phyloP scores from a whole-genome alignment of 306 rosid genomes.

The Acacia melanoxylon region DNA sequence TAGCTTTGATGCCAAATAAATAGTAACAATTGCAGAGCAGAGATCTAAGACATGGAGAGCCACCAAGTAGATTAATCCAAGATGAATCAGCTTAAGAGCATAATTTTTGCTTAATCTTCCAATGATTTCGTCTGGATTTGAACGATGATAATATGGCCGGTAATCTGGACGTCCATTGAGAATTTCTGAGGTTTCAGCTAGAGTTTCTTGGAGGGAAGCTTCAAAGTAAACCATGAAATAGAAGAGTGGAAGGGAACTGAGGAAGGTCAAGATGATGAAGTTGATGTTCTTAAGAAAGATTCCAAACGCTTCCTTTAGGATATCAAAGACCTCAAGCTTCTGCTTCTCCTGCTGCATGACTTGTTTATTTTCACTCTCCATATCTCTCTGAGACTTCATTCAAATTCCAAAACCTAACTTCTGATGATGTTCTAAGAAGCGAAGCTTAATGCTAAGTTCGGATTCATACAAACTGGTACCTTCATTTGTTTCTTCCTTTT shows the following conservation, averaged over 20 bases:
- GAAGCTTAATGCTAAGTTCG: neutral
- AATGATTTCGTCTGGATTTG: no score
- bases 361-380: conserved; percentile 42
- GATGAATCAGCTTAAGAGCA: conserved; percentile 35
- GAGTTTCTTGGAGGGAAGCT: conserved; percentile 34
- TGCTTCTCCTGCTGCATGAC: conserved; percentile 12
- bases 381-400: neutral
- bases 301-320: conserved; percentile 44
- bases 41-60: conserved; percentile 47
- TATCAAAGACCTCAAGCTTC: conserved; percentile 39
- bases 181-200: conserved; percentile 35
- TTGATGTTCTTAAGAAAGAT: conserved; percentile 43
- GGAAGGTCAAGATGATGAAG: conserved; percentile 51
- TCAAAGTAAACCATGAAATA: conserved; percentile 50
- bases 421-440: neutral
- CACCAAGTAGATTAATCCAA: conserved; percentile 40
- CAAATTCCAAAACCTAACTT: neutral
- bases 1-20: conserved; percentile 42
- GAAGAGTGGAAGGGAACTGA: conserved; percentile 54
- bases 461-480: neutral
- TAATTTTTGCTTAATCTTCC: conserved; percentile 26
- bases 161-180: neutral
- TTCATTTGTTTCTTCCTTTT: neutral
- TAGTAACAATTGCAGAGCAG: conserved; percentile 30
- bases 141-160: neutral